Evolutionary conservation across 257 asterid species (phyloP).

Genomic region (Nicotiana tomentosiformis): DNA sequence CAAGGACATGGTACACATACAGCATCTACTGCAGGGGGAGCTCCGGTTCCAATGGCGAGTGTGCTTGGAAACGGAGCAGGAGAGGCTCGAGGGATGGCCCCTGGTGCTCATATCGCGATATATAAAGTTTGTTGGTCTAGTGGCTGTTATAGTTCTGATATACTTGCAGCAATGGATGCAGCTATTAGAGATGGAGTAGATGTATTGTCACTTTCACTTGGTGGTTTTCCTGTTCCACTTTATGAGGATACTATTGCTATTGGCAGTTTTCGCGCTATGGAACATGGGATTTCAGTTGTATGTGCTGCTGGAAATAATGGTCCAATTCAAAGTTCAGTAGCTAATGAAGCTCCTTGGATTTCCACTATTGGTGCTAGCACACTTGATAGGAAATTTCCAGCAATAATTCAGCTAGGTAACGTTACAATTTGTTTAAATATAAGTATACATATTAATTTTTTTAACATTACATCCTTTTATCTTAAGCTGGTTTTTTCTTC

Average conservation of each 20-base stretch:
- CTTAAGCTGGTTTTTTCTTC: background rate
- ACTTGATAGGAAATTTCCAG: conserved; percentile 14
- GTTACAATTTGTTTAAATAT: background rate
- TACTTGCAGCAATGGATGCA: conserved; percentile 15
- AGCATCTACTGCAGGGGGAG: conserved; percentile 53
- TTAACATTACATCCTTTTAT: background rate
- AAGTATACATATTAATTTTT: no score
- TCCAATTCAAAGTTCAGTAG: conserved; percentile 7
- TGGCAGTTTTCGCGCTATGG: conserved; percentile 16
- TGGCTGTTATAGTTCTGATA: conserved; percentile 8
- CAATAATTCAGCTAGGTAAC: conserved; percentile 8
- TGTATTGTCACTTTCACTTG: conserved; percentile 12
- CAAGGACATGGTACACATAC: conserved; percentile 70
- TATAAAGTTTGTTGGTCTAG: conserved; percentile 18
- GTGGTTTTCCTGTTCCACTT: conserved; percentile 9
- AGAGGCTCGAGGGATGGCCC: conserved; percentile 14
- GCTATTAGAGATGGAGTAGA: conserved; percentile 18
- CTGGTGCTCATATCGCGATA: conserved; percentile 11
- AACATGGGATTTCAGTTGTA: background rate
- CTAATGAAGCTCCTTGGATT: conserved; percentile 16
- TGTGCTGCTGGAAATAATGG: conserved; percentile 17
- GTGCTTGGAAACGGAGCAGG: conserved; percentile 12
- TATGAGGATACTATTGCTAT: conserved; percentile 14
- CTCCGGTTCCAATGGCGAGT: conserved; percentile 5
- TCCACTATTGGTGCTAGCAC: conserved; percentile 11